phyloP scores from a whole-genome alignment of 495 filamentous ascomycete genomes.

The Lentithecium fluviatile region DNA sequence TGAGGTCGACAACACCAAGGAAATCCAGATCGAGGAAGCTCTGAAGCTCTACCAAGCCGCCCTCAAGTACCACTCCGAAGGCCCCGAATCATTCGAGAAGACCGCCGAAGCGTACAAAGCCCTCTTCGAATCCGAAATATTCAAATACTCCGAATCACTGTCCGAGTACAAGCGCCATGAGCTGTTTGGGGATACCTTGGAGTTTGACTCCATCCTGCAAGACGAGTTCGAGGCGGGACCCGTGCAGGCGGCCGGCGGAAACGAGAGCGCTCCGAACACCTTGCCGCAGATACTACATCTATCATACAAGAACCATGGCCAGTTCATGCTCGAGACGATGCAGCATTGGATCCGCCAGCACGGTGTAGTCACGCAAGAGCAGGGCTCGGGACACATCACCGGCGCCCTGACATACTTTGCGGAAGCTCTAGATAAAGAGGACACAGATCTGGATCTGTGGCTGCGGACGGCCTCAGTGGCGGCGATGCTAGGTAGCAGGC shows the following conservation, averaged over 20 bases:
- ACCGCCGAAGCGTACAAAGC: constrained; percentile 79
- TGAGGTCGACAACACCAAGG: constrained; percentile 90
- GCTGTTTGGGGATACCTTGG: constrained; percentile 56
- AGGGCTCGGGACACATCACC: constrained; percentile 36
- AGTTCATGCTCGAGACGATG: constrained; percentile 78
- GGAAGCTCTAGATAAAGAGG: constrained; percentile 81
- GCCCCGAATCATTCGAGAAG: constrained; percentile 69
- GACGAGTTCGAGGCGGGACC: constrained; percentile 36
- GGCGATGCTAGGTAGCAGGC: constrained; percentile 68
- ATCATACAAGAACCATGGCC: constrained; percentile 90
- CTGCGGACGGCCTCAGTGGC: constrained; percentile 76
- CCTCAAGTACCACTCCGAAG: constrained; percentile 87
- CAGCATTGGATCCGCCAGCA: constrained; percentile 52
- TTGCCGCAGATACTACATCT: constrained; percentile 88
- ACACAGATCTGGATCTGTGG: constrained; percentile 94
- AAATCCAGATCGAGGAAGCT: constrained; percentile 96
- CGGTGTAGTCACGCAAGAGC: constrained; percentile 15
- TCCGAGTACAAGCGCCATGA: constrained; percentile 72
- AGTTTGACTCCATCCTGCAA: constrained; percentile 46
- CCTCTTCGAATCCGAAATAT: constrained; percentile 89
- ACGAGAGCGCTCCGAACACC: constrained; percentile 70
- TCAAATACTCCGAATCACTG: constrained; percentile 79
- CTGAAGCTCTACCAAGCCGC: constrained; percentile 93
- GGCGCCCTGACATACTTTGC: constrained; percentile 56
- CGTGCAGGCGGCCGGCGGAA: constrained; percentile 46